Conservation (phyloP, 148 eudicot genomes). For the Silene conica region DNA sequence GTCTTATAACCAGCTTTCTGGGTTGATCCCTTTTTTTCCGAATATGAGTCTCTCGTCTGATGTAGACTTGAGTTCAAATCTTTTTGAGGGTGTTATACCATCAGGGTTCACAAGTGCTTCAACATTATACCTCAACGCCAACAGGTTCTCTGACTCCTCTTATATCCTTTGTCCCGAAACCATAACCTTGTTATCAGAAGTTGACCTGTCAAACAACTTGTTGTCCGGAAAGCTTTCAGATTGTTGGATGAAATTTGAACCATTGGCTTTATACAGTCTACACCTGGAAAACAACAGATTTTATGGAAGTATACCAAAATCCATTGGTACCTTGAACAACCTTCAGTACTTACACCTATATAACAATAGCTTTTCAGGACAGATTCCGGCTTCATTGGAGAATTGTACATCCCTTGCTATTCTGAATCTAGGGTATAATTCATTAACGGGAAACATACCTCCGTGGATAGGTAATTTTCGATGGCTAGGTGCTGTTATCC, state of each 20-base stretch:
- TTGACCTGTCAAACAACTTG: neutral
- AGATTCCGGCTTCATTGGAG: slow-evolving; percentile 2
- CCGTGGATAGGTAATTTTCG: neutral
- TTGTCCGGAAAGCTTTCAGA: slow-evolving; percentile 2
- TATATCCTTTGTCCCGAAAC: slow-evolving; percentile 17
- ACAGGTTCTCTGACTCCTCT: slow-evolving; percentile 14
- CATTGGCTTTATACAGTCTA: neutral
- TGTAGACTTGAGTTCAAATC: too few species aligned
- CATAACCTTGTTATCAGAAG: neutral
- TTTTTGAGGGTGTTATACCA: slow-evolving; percentile 2
- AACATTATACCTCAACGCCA: slow-evolving; percentile 16
- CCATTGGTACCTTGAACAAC: neutral
- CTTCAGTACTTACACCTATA: slow-evolving; percentile 2
- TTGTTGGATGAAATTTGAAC: slow-evolving; percentile 10
- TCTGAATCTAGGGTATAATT: slow-evolving; percentile 13
- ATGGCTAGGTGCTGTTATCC: neutral
- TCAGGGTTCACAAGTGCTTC: slow-evolving; percentile 3
- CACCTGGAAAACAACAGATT: slow-evolving; percentile 16
- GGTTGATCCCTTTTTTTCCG: too few species aligned
- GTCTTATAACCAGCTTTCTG: too few species aligned
- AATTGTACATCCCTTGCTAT: slow-evolving; percentile 15
- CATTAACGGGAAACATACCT: slow-evolving; percentile 14
- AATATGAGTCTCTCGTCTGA: too few species aligned
- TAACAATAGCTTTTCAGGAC: slow-evolving; percentile 12
- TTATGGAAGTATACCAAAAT: slow-evolving; percentile 13